These are phyloP conservation scores for Paramecium pentaurelia DNA, from an alignment of 73 alveolate species.

Conservation along the genomic window DNA sequence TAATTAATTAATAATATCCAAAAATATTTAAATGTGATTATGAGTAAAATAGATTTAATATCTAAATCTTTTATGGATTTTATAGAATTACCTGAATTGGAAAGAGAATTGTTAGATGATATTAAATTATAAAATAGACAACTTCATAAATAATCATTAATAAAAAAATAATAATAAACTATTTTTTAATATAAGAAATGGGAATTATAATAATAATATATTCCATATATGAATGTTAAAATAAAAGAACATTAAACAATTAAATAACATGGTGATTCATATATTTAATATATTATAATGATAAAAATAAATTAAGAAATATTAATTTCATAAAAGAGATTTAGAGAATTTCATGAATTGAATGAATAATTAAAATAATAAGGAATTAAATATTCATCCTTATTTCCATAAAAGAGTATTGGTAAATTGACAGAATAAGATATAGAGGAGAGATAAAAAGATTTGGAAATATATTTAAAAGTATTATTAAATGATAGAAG, in stretches of 20 bases:
- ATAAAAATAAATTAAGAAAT: background rate
- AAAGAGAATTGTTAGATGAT: background rate
- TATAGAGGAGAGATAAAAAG: background rate
- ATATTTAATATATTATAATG: background rate
- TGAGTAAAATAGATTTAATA: background rate
- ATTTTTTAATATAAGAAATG: background rate
- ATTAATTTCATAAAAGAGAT: background rate
- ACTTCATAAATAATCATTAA: background rate
- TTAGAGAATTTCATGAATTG: background rate
- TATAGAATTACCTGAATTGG: background rate
- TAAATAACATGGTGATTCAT: background rate
- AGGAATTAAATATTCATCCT: background rate
- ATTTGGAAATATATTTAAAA: slow-evolving; percentile 9
- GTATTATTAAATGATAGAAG: background rate
- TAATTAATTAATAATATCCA: background rate
- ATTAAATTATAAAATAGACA: background rate
- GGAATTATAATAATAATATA: background rate
- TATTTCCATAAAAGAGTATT: background rate
- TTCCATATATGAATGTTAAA: background rate
- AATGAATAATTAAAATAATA: background rate
- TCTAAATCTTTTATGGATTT: background rate
- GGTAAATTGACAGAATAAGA: background rate
- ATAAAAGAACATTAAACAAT: background rate
- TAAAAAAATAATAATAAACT: background rate
- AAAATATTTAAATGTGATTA: background rate